Conservation (phyloP, 2,329 filamentous ascomycete species). For the Neonectria hederae region DNA sequence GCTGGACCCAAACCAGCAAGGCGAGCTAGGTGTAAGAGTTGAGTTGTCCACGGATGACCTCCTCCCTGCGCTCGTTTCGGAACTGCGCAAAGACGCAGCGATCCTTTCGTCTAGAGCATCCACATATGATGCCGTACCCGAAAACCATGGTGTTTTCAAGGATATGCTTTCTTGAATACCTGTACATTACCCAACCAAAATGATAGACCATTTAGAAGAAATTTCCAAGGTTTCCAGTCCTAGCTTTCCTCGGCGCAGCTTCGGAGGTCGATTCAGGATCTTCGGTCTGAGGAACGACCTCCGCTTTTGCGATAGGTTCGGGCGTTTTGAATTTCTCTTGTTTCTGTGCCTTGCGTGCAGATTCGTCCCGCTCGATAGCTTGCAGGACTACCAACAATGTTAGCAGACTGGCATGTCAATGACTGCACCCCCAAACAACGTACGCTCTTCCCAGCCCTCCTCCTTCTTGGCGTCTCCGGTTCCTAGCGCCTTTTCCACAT, state of each 20-base stretch:
- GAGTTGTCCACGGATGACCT: conserved; percentile 67
- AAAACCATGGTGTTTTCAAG: conserved; percentile 58
- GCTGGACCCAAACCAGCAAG: conserved; percentile 61
- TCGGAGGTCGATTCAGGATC: conserved; percentile 31
- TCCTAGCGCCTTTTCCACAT: conserved; percentile 84
- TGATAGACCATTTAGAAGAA: conserved; percentile 58
- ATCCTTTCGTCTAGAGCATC: conserved; percentile 17
- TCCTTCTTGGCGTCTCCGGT: conserved; percentile 80
- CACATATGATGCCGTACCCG: conserved; percentile 24
- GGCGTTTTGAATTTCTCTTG: conserved; percentile 50
- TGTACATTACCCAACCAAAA: conserved; percentile 32
- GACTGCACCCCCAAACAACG: conserved; percentile 37
- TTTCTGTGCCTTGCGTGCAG: conserved; percentile 58
- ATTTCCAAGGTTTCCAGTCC: conserved; percentile 51
- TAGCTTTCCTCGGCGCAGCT: conserved; percentile 38
- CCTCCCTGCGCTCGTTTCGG: conserved; percentile 65
- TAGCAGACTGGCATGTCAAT: conserved; percentile 14
- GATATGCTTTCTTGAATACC: conserved; percentile 66
- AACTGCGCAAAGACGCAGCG: conserved; percentile 50
- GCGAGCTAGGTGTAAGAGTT: conserved; percentile 63
- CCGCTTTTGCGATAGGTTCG: conserved; percentile 28
- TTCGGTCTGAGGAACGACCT: conserved; percentile 14
- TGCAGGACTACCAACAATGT: conserved; percentile 63
- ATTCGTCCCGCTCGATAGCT: conserved; percentile 73
- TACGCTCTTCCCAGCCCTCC: conserved; percentile 87